Conservation (phyloP, 768 basidiomycete species). For the Trametes sanguinea region DNA sequence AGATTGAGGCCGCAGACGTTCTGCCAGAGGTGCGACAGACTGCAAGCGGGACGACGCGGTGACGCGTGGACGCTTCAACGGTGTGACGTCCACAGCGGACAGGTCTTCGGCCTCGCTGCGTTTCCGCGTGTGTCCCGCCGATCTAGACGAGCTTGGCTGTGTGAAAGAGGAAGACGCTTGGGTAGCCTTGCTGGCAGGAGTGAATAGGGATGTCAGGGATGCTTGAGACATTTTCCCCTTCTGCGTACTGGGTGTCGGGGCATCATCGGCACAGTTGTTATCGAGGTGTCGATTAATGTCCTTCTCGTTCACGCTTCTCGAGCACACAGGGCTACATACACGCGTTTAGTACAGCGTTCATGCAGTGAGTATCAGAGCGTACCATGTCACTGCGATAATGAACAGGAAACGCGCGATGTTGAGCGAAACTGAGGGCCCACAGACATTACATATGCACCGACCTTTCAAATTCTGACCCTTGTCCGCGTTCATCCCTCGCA, state of each 20-base stretch:
- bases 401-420: not conserved
- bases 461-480: not conserved
- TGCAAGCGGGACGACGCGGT: conserved; percentile 24
- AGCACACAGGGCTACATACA: conserved; percentile 30
- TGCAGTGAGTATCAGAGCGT: not conserved
- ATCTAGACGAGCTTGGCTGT: not conserved
- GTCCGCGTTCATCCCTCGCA: conserved; percentile 1
- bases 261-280: conserved; percentile 27
- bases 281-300: conserved; percentile 33
- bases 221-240: conserved; percentile 21
- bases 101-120: conserved; percentile 20
- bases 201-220: conserved; percentile 28
- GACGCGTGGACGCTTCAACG: conserved; percentile 15
- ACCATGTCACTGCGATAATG: conserved; percentile 15
- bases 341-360: not conserved
- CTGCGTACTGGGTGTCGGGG: not conserved
- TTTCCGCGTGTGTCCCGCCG: conserved; percentile 20
- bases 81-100: not conserved
- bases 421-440: not conserved
- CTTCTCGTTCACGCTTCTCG: conserved; percentile 23
- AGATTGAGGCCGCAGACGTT: conserved; percentile 64
- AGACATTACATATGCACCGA: not conserved
- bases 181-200: conserved; percentile 3
- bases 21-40: conserved; percentile 61
- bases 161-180: conserved; percentile 9